These are phyloP conservation scores for Hymenoscyphus fraxineus DNA, from an alignment of 2,329 filamentous ascomycete genomes.

Conservation along the genomic window DNA sequence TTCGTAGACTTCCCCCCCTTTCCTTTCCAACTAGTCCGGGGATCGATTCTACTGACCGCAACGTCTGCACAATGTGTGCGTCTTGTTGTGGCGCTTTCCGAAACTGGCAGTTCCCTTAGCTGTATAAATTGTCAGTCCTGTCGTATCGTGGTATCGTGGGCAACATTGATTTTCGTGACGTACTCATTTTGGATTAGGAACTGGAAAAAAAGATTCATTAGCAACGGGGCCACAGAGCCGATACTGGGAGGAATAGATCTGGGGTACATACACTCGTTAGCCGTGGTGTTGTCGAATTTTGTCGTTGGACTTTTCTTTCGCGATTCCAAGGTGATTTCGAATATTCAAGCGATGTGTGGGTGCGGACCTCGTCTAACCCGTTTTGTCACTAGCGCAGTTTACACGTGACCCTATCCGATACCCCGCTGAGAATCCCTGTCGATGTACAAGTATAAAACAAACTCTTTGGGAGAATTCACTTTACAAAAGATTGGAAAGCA, in stretches of 20 bases:
- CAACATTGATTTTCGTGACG: constrained; percentile 15
- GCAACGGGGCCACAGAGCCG: constrained; percentile 2
- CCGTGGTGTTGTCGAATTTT: constrained; percentile 21
- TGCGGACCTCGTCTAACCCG: not conserved
- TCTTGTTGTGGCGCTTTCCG: constrained; percentile 36
- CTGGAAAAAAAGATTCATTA: constrained; percentile 19
- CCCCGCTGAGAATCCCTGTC: not conserved
- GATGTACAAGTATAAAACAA: not conserved
- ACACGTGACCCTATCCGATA: not conserved
- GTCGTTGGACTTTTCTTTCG: constrained; percentile 22
- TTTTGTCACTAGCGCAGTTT: not conserved
- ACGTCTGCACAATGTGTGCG: constrained; percentile 37
- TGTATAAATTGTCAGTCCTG: constrained; percentile 25
- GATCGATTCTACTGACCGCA: constrained; percentile 34
- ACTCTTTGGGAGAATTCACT: too few species aligned
- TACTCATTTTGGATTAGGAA: constrained; percentile 36
- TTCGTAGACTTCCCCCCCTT: constrained; percentile 5
- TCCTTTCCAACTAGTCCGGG: constrained; percentile 26
- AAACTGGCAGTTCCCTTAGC: constrained; percentile 35
- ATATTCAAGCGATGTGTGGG: constrained; percentile 7
- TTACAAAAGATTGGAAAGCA: too few species aligned
- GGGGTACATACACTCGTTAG: constrained; percentile 22
- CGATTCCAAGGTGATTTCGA: constrained; percentile 10
- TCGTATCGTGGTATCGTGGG: constrained; percentile 11
- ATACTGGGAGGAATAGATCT: not conserved